Base-by-base conservation (phyloP, 345 rosid species). In the Hypericum perforatum region DNA sequence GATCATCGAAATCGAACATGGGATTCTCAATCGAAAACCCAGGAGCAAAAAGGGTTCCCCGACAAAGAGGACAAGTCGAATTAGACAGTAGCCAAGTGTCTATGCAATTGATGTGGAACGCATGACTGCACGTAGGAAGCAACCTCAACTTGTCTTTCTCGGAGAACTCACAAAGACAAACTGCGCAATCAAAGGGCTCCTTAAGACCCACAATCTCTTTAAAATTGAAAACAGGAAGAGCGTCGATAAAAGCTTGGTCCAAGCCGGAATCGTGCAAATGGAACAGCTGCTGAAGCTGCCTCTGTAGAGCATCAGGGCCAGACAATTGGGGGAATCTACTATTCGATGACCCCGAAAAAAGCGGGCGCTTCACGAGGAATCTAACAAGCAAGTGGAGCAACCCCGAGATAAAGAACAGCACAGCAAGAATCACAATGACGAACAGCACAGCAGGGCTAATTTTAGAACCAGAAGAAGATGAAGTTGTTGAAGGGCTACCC, bases 121-220 rank as follows among this genome's bases (percentile, higher is more conserved):
- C 95, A 73, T 86, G 95, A 67, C 95, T 86, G 51, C 95, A 86
- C 69, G 57, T 65, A 32, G 95, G 95, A 49, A 86, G 82, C 68
- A 86, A 58, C 59, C 95, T 76, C n/a, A 86, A 78, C 74, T 81
- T 78, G 69, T 86, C 95, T 67, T 76, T 83, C 64, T 79, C 95
- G 7, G 86, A 43, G 37, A 86, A 86, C 64, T 86, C 95, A 71
- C 86, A 83, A 22, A 86, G 74, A 74, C 95, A 86, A 64, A 86
- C 95, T 5, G 95, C 89, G n/a, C 95, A 86, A 67, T 86, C 95
- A 43, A 81, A 86, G 0, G 82, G 95, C 68, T 86, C 89, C 16
- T 83, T 77, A 11, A 69, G 53, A 70, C 89, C 89, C 46, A 83
- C 78, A 13, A 86, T 75, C 62, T 86, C 89, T 57, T 72, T 81